Evolutionary conservation across 148 eudicot genomes (phyloP).

Genomic region (Oxyria digyna): DNA sequence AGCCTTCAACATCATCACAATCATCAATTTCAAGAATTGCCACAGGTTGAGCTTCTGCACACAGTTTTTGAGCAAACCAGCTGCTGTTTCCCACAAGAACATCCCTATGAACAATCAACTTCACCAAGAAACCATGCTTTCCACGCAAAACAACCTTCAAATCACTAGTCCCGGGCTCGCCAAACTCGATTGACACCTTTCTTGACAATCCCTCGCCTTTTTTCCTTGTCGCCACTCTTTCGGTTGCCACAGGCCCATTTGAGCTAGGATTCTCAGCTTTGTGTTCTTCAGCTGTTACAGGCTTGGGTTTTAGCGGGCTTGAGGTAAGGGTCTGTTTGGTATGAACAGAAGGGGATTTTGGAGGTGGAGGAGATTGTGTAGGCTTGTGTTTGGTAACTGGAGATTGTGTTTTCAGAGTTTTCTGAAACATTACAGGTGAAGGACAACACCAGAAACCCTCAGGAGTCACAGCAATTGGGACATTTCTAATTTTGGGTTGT

Average conservation of each 20-base stretch:
- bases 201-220: constrained; percentile 47
- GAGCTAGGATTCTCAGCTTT: constrained; percentile 17
- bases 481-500: constrained; percentile 58
- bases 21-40: constrained; percentile 50
- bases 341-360: constrained; percentile 19
- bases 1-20: constrained; percentile 82
- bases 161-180: constrained; percentile 72
- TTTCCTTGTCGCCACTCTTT: constrained; percentile 16
- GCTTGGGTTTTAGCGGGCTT: constrained; percentile 15
- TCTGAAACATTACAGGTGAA: constrained; percentile 77
- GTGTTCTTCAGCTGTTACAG: constrained; percentile 24
- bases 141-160: constrained; percentile 61
- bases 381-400: constrained; percentile 47
- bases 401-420: constrained; percentile 41
- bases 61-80: constrained; percentile 48
- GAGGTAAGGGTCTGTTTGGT: constrained; percentile 29
- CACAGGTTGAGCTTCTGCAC: constrained; percentile 25
- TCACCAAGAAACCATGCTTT: constrained; percentile 67
- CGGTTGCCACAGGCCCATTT: constrained; percentile 14
- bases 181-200: constrained; percentile 86
- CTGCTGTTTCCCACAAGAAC: constrained; percentile 44
- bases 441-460: constrained; percentile 98
- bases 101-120: constrained; percentile 70
- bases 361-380: constrained; percentile 9
- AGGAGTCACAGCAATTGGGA: constrained; percentile 90